These are phyloP conservation scores for Elsinoe ampelina DNA, from an alignment of 2,329 filamentous ascomycete genomes.

Conservation along the genomic window DNA sequence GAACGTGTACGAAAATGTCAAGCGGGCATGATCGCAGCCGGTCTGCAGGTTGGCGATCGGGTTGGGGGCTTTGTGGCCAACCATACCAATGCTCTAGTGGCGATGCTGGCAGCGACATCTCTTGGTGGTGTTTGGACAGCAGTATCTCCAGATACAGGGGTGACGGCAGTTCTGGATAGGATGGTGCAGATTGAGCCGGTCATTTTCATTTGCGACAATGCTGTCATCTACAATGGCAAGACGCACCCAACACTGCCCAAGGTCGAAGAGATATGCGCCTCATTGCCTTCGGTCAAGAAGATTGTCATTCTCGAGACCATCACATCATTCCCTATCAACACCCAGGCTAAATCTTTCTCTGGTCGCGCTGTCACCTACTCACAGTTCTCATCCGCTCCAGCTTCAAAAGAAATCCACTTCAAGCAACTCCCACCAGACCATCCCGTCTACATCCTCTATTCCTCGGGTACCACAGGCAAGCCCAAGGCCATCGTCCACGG, in stretches of 20 bases:
- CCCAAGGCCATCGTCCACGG: conserved; percentile 96
- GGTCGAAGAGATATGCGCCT: conserved; percentile 63
- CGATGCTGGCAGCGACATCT: conserved; percentile 74
- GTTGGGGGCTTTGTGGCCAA: conserved; percentile 76
- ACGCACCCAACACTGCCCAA: conserved; percentile 73
- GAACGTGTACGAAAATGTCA: conserved; percentile 68
- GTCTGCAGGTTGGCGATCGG: conserved; percentile 53
- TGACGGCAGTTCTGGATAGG: conserved; percentile 81
- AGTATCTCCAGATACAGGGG: conserved; percentile 84
- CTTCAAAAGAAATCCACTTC: conserved; percentile 41
- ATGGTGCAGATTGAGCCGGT: conserved; percentile 76
- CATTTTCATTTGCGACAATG: conserved; percentile 79
- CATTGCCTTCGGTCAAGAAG: conserved; percentile 56
- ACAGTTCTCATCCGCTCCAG: conserved; percentile 32
- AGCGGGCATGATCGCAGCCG: conserved; percentile 56
- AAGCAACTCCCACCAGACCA: conserved; percentile 74
- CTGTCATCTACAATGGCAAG: conserved; percentile 83
- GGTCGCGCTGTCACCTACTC: conserved; percentile 31
- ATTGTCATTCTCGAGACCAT: conserved; percentile 56
- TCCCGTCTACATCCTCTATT: conserved; percentile 89
- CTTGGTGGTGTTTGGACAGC: conserved; percentile 88
- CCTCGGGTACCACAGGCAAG: conserved; percentile 74
- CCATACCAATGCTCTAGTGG: conserved; percentile 75
- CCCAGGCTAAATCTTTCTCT: conserved; percentile 14
- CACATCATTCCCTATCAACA: conserved; percentile 1